These are phyloP conservation scores for Hypericum perforatum DNA, from an alignment of 345 rosid genomes.

Conservation along the genomic window DNA sequence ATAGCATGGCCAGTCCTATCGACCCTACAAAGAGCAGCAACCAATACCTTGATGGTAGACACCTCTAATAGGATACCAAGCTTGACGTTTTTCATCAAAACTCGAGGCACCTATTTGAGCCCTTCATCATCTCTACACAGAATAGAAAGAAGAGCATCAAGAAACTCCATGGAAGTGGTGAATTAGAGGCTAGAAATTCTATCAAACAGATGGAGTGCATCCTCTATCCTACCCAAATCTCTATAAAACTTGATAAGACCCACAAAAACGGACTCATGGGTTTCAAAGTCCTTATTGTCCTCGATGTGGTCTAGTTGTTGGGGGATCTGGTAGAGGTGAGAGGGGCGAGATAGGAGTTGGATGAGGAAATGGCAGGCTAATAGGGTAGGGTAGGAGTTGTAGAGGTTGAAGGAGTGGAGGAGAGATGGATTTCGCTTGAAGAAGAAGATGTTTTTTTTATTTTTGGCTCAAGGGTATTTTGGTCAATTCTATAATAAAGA, in stretches of 20 bases:
- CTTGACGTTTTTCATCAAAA: constrained; percentile 35
- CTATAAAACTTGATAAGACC: constrained; percentile 41
- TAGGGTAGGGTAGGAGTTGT: constrained; percentile 43
- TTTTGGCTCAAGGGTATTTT: too few species aligned
- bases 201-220: constrained; percentile 44
- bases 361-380: constrained; percentile 48
- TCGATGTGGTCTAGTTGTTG: constrained; percentile 45
- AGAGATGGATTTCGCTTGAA: too few species aligned
- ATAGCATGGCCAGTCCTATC: constrained; percentile 48
- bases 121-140: constrained; percentile 36
- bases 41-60: constrained; percentile 37
- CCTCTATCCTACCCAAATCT: constrained; percentile 18
- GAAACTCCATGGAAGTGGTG: constrained; percentile 49
- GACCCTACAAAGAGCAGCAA: constrained; percentile 49
- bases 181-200: constrained; percentile 62
- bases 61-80: constrained; percentile 60
- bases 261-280: constrained; percentile 44
- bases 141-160: constrained; percentile 49
- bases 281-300: constrained; percentile 37
- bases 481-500: too few species aligned
- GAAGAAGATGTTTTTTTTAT: too few species aligned
- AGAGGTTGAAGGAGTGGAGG: constrained; percentile 31
- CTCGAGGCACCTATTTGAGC: constrained; percentile 39
- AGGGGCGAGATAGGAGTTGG: constrained; percentile 34
- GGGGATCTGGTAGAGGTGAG: constrained; percentile 35